Conservation (phyloP, 1,284 basidiomycete species). For the Vanrija pseudolonga region DNA sequence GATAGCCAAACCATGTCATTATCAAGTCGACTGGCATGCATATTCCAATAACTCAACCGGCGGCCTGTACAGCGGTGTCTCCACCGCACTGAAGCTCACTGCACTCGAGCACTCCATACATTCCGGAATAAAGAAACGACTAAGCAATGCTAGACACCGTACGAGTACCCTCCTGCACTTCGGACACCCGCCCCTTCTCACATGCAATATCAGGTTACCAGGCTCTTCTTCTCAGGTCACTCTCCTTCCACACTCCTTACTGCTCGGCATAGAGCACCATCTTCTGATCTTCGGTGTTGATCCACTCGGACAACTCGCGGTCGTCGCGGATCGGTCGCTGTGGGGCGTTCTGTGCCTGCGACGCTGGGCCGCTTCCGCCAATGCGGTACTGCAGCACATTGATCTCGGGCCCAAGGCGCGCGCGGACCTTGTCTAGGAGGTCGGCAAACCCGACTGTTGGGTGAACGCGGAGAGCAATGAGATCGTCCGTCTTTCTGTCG, state of each 20-base stretch:
- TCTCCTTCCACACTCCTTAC: conserved; percentile 1
- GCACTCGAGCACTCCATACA: too few relatives aligned
- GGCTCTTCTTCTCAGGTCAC: not conserved
- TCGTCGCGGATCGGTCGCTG: conserved; percentile 64
- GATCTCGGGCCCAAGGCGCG: conserved; percentile 75
- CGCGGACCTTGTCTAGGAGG: conserved; percentile 84
- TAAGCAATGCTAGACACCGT: too few relatives aligned
- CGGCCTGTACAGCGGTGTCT: too few relatives aligned
- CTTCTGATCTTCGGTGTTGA: conserved; percentile 73
- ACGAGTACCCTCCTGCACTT: too few relatives aligned
- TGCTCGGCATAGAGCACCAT: conserved; percentile 75
- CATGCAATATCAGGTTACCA: too few relatives aligned
- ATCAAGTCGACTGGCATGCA: too few relatives aligned
- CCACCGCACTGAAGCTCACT: too few relatives aligned
- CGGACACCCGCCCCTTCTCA: too few relatives aligned
- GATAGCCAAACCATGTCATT: too few relatives aligned
- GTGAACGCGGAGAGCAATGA: conserved; percentile 96
- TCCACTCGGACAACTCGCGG: conserved; percentile 70
- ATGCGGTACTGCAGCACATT: conserved; percentile 68
- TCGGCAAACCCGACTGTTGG: conserved; percentile 81
- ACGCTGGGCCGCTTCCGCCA: conserved; percentile 50
- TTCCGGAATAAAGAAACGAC: too few relatives aligned
- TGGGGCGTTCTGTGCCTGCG: too few relatives aligned
- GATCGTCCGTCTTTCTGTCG: conserved; percentile 81
- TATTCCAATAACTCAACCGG: too few relatives aligned